Evolutionary conservation across 148 eudicot genomes (phyloP).

Genomic region (Drosera capensis): DNA sequence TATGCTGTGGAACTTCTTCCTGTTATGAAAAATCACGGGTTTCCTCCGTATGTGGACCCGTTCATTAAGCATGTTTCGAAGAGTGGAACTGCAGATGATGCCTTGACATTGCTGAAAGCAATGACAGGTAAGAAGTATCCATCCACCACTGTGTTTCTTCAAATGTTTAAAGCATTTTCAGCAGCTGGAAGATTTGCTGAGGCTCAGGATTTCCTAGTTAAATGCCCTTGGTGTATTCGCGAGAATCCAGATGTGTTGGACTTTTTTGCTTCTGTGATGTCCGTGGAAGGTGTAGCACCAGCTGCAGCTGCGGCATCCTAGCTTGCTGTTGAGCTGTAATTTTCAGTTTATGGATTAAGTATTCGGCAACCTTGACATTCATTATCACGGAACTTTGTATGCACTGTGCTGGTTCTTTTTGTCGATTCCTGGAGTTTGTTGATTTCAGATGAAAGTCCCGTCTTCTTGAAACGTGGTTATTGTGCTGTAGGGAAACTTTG

Average conservation of each 20-base stretch:
- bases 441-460: too few relatives aligned
- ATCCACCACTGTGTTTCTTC: constrained; percentile 29
- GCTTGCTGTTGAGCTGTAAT: neutral
- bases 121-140: constrained; percentile 48
- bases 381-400: neutral
- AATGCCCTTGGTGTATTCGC: constrained; percentile 45
- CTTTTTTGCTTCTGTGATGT: constrained; percentile 40
- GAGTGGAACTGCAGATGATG: constrained; percentile 52
- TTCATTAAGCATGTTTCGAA: constrained; percentile 38
- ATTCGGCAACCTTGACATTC: neutral
- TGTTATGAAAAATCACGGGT: constrained; percentile 65
- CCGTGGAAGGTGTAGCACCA: constrained; percentile 12
- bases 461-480: too few relatives aligned
- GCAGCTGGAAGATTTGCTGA: constrained; percentile 41
- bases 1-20: constrained; percentile 46
- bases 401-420: neutral
- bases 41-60: constrained; percentile 63
- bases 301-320: constrained; percentile 25
- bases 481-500: too few relatives aligned
- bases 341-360: neutral
- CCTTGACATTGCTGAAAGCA: constrained; percentile 31
- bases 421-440: too few relatives aligned
- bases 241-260: constrained; percentile 66
- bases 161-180: constrained; percentile 49
- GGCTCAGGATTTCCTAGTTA: constrained; percentile 58